Conservation (phyloP, 352 stramenopile species). For the Globisporangium cylindrosporum region DNA sequence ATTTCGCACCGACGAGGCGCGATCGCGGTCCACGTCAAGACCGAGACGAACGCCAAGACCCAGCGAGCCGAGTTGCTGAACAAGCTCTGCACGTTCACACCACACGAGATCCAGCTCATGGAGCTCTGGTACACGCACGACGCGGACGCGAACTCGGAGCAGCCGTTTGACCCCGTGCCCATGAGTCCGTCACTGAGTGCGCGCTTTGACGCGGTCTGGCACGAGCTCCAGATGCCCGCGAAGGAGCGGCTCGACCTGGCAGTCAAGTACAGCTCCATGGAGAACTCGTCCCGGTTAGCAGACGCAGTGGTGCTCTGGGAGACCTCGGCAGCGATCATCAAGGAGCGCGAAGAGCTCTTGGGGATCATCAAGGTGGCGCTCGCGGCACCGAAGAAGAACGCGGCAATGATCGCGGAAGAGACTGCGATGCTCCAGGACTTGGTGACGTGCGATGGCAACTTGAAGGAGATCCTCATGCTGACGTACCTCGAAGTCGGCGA, state of each 20-base stretch:
- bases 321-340: constrained; percentile 40
- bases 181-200: constrained; percentile 58
- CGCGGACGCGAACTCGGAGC: constrained; percentile 32
- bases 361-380: constrained; percentile 27
- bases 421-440: constrained; percentile 51
- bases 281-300: constrained; percentile 45
- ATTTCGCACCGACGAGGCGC: constrained; percentile 45
- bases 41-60: constrained; percentile 26
- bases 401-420: constrained; percentile 37
- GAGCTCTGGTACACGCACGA: constrained; percentile 61
- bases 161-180: constrained; percentile 52
- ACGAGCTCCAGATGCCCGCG: constrained; percentile 55
- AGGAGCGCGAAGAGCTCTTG: constrained; percentile 59
- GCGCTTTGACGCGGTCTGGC: constrained; percentile 68
- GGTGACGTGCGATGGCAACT: constrained; percentile 23
- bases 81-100: constrained; percentile 44
- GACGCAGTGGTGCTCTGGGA: constrained; percentile 72
- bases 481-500: constrained; percentile 74
- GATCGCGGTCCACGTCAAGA: constrained; percentile 43
- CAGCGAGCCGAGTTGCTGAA: constrained; percentile 48
- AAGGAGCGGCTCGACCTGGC: constrained; percentile 64
- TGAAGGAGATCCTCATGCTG: constrained; percentile 58
- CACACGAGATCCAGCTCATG: constrained; percentile 60
- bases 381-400: constrained; percentile 23
- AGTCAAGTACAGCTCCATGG: constrained; percentile 72